Evolutionary conservation across 805 yeast genomes (phyloP).

Genomic region (Cyberlindnera samutprakarnensis): DNA sequence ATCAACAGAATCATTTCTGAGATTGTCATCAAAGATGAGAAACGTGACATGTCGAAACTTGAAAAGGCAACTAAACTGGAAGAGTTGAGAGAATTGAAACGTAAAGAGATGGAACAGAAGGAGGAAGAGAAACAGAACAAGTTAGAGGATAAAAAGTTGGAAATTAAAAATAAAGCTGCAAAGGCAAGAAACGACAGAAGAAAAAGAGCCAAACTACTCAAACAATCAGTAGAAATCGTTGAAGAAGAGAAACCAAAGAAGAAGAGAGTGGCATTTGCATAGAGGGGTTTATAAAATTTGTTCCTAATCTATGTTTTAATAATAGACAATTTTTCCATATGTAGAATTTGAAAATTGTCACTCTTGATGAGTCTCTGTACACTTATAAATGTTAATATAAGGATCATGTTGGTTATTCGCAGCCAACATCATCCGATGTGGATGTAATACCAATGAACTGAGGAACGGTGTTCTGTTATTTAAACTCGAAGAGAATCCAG

Average conservation of each 20-base stretch:
- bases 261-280: conserved; percentile 46
- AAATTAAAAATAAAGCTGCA: conserved; percentile 65
- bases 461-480: conserved; percentile 36
- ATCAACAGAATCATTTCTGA: conserved; percentile 67
- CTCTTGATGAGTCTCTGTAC: conserved; percentile 26
- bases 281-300: too few species aligned
- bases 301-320: too few species aligned
- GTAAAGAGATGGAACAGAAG: conserved; percentile 79
- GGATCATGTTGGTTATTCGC: conserved; percentile 76
- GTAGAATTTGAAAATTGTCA: neutral
- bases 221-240: conserved; percentile 17
- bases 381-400: conserved; percentile 54
- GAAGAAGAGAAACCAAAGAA: conserved; percentile 29
- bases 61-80: conserved; percentile 87
- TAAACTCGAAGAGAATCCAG: conserved; percentile 22
- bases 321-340: too few species aligned
- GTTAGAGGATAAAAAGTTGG: conserved; percentile 70
- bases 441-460: conserved; percentile 72
- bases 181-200: conserved; percentile 65
- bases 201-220: conserved; percentile 33
- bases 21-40: conserved; percentile 77
- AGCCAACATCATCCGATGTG: conserved; percentile 91
- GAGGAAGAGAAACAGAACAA: conserved; percentile 63
- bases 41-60: conserved; percentile 75
- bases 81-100: conserved; percentile 79